phyloP scores from a whole-genome alignment of 176 grass and related monocot genomes.

The Musa itinerans region DNA sequence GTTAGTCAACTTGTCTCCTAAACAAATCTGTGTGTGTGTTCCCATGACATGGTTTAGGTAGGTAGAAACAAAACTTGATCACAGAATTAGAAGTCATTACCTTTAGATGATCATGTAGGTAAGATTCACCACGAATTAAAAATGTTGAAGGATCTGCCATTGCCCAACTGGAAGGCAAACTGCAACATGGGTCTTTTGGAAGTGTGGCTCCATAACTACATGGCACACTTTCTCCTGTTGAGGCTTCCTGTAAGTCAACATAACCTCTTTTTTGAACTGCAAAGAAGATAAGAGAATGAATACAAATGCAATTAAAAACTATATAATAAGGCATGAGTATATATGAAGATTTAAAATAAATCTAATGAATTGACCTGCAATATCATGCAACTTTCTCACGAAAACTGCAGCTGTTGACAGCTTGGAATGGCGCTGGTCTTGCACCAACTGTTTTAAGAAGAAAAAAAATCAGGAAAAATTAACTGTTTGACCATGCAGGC shows the following conservation, averaged over 20 bases:
- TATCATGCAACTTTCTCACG: slow-evolving; percentile 25
- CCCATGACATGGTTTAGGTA: background rate
- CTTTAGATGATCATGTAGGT: slow-evolving; percentile 81
- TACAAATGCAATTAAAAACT: background rate
- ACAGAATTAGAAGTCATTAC: slow-evolving; percentile 21
- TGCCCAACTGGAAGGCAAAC: slow-evolving; percentile 61
- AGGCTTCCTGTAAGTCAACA: slow-evolving; percentile 7
- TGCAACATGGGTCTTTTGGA: slow-evolving; percentile 62
- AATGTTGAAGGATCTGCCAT: slow-evolving; percentile 92
- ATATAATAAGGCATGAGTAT: background rate
- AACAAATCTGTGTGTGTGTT: background rate
- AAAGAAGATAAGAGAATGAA: background rate
- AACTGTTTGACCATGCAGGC: no score
- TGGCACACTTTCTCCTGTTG: background rate
- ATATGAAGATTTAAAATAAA: background rate
- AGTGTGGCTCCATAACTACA: slow-evolving; percentile 77
- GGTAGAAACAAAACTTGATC: background rate
- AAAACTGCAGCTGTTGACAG: slow-evolving; percentile 23
- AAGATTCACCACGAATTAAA: slow-evolving; percentile 86
- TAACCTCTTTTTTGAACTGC: slow-evolving; percentile 20
- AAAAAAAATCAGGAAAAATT: background rate
- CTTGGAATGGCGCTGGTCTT: slow-evolving; percentile 11
- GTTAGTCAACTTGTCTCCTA: background rate
- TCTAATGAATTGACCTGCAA: slow-evolving; percentile 12
- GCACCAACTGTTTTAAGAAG: background rate